A percentile compares a stretch with the other conserved stretches of the same genome.
Evolutionary conservation across 495 filamentous ascomycete species (phyloP).

Genomic region (Annulohypoxylon stygium): DNA sequence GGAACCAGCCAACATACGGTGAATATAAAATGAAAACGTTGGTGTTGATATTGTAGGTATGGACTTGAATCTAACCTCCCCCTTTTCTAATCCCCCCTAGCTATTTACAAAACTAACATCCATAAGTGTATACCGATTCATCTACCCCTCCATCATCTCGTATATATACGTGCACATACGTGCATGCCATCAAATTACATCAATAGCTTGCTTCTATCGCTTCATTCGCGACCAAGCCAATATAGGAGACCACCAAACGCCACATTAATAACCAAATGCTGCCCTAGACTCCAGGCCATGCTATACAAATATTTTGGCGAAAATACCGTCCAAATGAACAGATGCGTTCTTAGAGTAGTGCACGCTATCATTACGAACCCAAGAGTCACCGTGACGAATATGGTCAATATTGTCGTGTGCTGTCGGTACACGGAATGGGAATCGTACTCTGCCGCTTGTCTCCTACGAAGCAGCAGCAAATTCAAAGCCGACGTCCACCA

Average conservation of each 20-base stretch:
- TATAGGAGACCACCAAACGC: conserved; percentile 68
- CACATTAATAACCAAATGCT: conserved; percentile 80
- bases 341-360: conserved; percentile 82
- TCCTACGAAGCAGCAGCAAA: conserved; percentile 64
- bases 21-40: too few relatives aligned
- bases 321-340: conserved; percentile 99
- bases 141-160: not conserved
- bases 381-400: conserved; percentile 71
- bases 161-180: not conserved
- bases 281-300: conserved; percentile 86
- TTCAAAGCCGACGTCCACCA: conserved; percentile 80
- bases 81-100: not conserved
- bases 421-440: conserved; percentile 47
- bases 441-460: conserved; percentile 7
- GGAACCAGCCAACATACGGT: too few relatives aligned
- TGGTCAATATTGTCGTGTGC: conserved; percentile 72
- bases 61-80: too few relatives aligned
- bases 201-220: not conserved
- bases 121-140: not conserved
- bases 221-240: conserved; percentile 59
- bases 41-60: too few relatives aligned
- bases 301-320: conserved; percentile 95
- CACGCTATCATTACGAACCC: conserved; percentile 90
- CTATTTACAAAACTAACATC: not conserved
- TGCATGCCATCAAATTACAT: not conserved